phyloP scores from a whole-genome alignment of 257 asterid species.

The Solanum tacnaense region DNA sequence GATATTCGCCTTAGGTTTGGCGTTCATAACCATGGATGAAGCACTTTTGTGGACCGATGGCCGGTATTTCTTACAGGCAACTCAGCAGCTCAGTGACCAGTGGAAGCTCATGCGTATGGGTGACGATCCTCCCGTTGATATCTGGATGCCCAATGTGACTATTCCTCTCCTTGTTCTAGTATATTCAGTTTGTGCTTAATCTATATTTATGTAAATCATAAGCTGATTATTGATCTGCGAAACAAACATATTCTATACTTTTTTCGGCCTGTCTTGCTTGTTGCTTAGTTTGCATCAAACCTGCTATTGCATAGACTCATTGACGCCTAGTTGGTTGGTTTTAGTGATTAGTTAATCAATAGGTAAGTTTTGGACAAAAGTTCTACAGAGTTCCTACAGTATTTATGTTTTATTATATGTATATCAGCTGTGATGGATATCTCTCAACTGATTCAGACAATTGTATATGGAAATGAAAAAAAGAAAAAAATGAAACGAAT shows the following conservation, averaged over 20 bases:
- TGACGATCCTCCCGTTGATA: slow-evolving; percentile 68
- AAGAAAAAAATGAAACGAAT: not conserved
- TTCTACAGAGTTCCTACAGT: not conserved
- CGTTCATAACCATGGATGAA: slow-evolving; percentile 63
- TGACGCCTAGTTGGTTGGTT: not conserved
- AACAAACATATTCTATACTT: not conserved
- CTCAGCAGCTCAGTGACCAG: slow-evolving; percentile 58
- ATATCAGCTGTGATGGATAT: not conserved
- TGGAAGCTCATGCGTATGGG: slow-evolving; percentile 98
- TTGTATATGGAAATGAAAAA: not conserved
- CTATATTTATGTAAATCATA: not conserved
- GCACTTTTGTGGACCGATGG: slow-evolving; percentile 97
- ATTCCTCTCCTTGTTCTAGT: not conserved
- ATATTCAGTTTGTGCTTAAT: not conserved
- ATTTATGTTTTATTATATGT: not conserved
- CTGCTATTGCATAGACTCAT: not conserved
- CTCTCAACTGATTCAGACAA: not conserved
- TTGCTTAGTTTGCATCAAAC: not conserved
- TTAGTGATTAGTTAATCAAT: not conserved
- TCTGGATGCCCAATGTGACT: slow-evolving; percentile 90
- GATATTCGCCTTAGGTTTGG: slow-evolving; percentile 44
- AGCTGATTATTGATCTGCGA: not conserved
- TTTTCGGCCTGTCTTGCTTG: not conserved
- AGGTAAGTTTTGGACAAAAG: not conserved
- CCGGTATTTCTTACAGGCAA: slow-evolving; percentile 84